Evolutionary conservation across 2,329 filamentous ascomycete genomes (phyloP).

Genomic region (Fusarium brachygibbosum): DNA sequence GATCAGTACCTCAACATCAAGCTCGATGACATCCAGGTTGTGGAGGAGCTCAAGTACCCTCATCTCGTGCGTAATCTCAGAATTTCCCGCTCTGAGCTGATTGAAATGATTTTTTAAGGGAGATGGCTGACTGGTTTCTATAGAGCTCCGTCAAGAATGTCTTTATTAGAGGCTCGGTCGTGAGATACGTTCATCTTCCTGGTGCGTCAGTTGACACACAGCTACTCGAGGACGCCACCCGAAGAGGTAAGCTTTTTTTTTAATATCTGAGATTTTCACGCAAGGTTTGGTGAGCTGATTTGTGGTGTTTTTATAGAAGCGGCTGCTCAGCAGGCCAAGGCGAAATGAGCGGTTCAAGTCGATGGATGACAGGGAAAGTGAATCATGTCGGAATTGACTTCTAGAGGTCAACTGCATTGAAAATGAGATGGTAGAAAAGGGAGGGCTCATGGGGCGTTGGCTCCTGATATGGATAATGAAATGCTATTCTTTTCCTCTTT

Average conservation of each 20-base stretch:
- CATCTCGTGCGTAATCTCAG: constrained; percentile 76
- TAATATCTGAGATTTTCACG: background rate
- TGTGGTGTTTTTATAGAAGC: constrained; percentile 60
- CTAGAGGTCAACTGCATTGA: constrained; percentile 33
- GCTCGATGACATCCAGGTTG: constrained; percentile 92
- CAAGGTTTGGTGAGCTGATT: constrained; percentile 13
- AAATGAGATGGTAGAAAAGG: constrained; percentile 38
- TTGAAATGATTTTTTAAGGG: background rate
- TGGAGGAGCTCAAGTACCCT: constrained; percentile 94
- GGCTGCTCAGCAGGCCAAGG: constrained; percentile 69
- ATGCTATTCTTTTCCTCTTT: constrained; percentile 39
- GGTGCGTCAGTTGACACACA: constrained; percentile 86
- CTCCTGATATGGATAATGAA: constrained; percentile 51
- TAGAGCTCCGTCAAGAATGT: constrained; percentile 90
- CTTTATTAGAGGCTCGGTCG: constrained; percentile 93
- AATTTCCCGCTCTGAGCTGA: background rate
- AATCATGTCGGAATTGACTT: constrained; percentile 17
- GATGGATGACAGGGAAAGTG: constrained; percentile 12
- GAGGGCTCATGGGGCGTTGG: constrained; percentile 45
- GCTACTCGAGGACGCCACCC: constrained; percentile 89
- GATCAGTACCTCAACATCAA: constrained; percentile 99
- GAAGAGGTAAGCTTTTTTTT: constrained; percentile 73
- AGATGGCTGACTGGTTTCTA: constrained; percentile 1
- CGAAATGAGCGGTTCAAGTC: constrained; percentile 57
- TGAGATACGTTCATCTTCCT: constrained; percentile 91